Percentiles rank a stretch among this genome's conserved stretches.
phyloP scores from a whole-genome alignment of 495 filamentous ascomycete species.

The Halenospora varia region DNA sequence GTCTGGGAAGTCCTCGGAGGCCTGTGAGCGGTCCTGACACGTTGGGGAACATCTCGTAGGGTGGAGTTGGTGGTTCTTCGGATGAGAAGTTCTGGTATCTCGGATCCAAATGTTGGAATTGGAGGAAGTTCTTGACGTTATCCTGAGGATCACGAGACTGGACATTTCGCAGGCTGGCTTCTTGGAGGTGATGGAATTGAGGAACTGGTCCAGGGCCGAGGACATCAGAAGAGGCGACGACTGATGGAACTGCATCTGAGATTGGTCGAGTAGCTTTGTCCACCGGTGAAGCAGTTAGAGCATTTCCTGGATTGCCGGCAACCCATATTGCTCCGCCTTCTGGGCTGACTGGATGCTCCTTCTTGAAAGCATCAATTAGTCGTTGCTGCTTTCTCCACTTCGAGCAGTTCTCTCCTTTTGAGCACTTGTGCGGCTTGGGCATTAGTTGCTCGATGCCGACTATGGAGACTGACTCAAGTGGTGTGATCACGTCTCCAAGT shows the following conservation, averaged over 20 bases:
- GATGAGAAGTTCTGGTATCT: constrained; percentile 30
- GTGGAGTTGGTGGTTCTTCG: constrained; percentile 51
- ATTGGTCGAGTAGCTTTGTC: constrained; percentile 43
- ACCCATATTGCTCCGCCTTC: constrained; percentile 60
- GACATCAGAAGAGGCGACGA: constrained; percentile 87
- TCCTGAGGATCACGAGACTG: constrained; percentile 78
- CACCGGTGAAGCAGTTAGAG: constrained; percentile 49
- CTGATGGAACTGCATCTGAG: constrained; percentile 66
- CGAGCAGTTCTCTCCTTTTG: constrained; percentile 83
- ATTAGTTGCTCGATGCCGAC: constrained; percentile 87
- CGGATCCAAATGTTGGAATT: constrained; percentile 60
- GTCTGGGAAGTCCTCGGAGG: constrained; percentile 33
- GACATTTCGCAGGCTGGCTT: constrained; percentile 63
- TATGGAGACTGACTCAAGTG: constrained; percentile 81
- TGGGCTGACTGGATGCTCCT: constrained; percentile 59
- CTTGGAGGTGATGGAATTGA: constrained; percentile 62
- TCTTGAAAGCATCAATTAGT: constrained; percentile 60
- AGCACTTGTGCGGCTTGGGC: constrained; percentile 79
- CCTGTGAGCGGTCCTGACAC: constrained; percentile 16
- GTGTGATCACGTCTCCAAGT: constrained; percentile 57
- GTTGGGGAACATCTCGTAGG: constrained; percentile 45
- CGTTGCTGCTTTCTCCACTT: constrained; percentile 74
- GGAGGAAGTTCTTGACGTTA: constrained; percentile 83
- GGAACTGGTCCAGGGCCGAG: constrained; percentile 63
- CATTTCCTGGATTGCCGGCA: constrained; percentile 67